Evolutionary conservation across 345 rosid species (phyloP).

Genomic region (Jatropha curcas): DNA sequence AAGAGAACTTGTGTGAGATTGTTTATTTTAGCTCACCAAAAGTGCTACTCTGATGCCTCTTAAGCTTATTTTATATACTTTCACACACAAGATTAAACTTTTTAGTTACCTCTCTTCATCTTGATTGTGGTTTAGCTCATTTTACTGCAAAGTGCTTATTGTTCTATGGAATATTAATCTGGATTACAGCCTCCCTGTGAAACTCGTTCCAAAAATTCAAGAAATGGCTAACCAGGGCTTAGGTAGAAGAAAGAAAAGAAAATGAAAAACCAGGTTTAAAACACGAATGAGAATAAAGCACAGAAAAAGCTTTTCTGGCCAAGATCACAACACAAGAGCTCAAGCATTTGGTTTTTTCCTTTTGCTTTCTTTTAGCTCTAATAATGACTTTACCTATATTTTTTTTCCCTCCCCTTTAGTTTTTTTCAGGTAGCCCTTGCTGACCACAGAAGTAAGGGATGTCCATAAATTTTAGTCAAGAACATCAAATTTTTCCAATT

Average conservation of each 20-base stretch:
- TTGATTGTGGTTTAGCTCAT: no score
- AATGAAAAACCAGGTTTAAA: background rate
- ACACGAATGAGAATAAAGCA: background rate
- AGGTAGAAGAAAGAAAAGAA: background rate
- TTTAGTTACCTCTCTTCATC: no score
- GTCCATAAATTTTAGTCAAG: background rate
- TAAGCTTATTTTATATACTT: no score
- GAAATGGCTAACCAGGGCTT: background rate
- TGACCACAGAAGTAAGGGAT: constrained; percentile 31
- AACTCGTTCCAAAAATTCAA: no score
- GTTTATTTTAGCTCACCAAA: no score
- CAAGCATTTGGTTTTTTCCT: background rate
- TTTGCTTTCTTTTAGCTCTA: background rate
- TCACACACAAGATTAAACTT: no score
- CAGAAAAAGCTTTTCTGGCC: background rate
- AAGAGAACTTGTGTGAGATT: no score
- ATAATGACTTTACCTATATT: background rate
- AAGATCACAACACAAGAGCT: background rate
- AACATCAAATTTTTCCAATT: background rate
- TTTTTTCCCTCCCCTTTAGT: constrained; percentile 1
- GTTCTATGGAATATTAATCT: no score
- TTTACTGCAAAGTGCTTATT: no score
- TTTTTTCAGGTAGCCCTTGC: constrained; percentile 19
- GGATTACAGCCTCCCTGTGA: no score
- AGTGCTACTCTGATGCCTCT: no score